Conservation (phyloP, 768 basidiomycete species). For the Russula sp. region DNA sequence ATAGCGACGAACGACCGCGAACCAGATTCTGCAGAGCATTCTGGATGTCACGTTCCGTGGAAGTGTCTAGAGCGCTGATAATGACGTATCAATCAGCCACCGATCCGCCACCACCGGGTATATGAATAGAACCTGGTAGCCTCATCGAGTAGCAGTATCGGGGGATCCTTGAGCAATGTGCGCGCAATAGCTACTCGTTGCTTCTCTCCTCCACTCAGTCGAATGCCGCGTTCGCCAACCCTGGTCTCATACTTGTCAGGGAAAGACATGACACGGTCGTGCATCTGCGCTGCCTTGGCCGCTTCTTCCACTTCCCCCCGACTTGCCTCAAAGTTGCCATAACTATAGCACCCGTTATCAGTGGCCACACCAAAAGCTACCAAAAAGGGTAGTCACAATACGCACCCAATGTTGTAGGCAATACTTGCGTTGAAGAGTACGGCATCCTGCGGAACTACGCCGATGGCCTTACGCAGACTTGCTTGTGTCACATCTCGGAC, state of each 20-base stretch:
- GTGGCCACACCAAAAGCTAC: background rate
- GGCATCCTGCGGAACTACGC: constrained; percentile 85
- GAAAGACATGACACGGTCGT: constrained; percentile 77
- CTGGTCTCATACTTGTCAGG: constrained; percentile 82
- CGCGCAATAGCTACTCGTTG: constrained; percentile 84
- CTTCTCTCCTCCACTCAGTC: constrained; percentile 84
- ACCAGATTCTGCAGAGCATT: constrained; percentile 77
- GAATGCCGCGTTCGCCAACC: constrained; percentile 84
- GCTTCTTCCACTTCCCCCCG: constrained; percentile 72
- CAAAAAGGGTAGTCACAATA: background rate
- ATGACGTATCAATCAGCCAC: constrained; percentile 1
- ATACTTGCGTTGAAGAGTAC: constrained; percentile 68
- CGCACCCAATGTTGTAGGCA: constrained; percentile 64
- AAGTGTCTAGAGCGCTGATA: constrained; percentile 74
- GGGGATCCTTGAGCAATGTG: constrained; percentile 80
- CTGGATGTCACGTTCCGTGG: constrained; percentile 86
- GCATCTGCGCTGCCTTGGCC: constrained; percentile 79
- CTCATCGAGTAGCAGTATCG: constrained; percentile 71
- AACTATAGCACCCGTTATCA: constrained; percentile 33
- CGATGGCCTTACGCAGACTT: constrained; percentile 72
- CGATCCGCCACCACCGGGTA: background rate
- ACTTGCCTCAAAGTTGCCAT: constrained; percentile 68
- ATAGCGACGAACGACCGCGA: constrained; percentile 62
- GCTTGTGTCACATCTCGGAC: constrained; percentile 82
- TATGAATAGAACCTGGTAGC: constrained; percentile 49